Evolutionary conservation across 1,284 basidiomycete species (phyloP).

Genomic region (Trametes polyzona): DNA sequence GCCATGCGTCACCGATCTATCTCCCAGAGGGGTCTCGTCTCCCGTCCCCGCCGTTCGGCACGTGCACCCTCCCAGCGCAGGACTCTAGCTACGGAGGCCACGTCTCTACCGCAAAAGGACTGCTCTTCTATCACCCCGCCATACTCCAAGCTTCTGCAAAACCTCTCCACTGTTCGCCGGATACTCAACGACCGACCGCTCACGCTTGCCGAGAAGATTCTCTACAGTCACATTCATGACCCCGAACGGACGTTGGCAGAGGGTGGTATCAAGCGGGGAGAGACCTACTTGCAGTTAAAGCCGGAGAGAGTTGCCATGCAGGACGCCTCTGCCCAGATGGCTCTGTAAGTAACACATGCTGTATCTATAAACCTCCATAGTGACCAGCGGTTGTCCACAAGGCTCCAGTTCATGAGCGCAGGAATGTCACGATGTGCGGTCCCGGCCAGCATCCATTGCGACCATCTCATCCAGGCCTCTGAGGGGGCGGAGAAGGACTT

Average conservation of each 20-base stretch:
- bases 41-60: not conserved
- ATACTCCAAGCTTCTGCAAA: conserved; percentile 78
- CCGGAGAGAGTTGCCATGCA: conserved; percentile 99
- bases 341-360: conserved; percentile 55
- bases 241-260: conserved; percentile 75
- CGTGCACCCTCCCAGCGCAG: conserved; percentile 26
- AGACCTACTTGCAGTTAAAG: conserved; percentile 88
- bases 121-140: conserved; percentile 89
- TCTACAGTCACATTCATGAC: conserved; percentile 91
- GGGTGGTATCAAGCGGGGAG: conserved; percentile 77
- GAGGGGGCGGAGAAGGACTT: conserved; percentile 85
- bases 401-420: conserved; percentile 99
- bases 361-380: not conserved
- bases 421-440: conserved; percentile 87
- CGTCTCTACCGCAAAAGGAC: conserved; percentile 59
- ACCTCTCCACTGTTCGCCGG: conserved; percentile 73
- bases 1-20: conserved; percentile 17
- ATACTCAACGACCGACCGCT: conserved; percentile 75
- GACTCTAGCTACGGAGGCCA: conserved; percentile 56
- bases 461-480: conserved; percentile 94
- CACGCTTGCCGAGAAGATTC: conserved; percentile 96
- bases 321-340: conserved; percentile 97
- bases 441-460: conserved; percentile 90
- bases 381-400: conserved; percentile 31
- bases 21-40: conserved; percentile 8